Evolutionary conservation across 148 eudicot genomes (phyloP), one percentile per base, ranked within the genome.

Genomic region (Gaultheria prostrata): DNA sequence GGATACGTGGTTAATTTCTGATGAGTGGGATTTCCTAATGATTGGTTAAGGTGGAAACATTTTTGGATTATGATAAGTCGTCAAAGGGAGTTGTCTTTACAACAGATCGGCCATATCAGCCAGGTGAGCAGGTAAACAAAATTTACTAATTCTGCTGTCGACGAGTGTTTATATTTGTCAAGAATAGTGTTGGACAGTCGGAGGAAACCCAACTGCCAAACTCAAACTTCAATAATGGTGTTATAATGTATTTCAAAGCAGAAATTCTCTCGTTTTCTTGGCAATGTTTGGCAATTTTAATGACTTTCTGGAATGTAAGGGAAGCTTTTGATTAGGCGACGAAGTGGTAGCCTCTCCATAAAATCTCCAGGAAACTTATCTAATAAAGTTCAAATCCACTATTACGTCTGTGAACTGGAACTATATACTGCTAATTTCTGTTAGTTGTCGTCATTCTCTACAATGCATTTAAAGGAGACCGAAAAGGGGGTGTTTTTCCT

Each of bases 71-170:
- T 85, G 99, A 97, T 73, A 94, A 85, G 82, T 94, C 98, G 72
- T 91, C 99, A 65, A 84, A 95, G 81, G 97, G 94, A 83, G 93
- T 97, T 67, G 95, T 94, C 78, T 97, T 94, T 85, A 93, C 93
- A 59, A 94, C 99, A 50, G 99, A 94, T 85, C 90, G 99, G 43
- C 87, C 92, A 57, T 94, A 97, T 88, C 93, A 92, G 95, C 97
- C 93, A 91, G 98, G 99, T 92, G 99, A 93, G 97, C 99, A 97
- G 99, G 99, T 97, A 97, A 91, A 89, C 72, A 63, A 84, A 74
- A 77, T 69, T 71, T 49, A 74, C 80, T 12, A 45, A 56, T 80
- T 80, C 21, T 48, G 21, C 17, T 30, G 28, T 61, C 57, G n/a
- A 20, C 28, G 69, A 33, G 56, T 21, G 21, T 6, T 84, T 65